Conservation (phyloP, 1,139 yeast genomes). For the Lodderomyces jiufengensis region DNA sequence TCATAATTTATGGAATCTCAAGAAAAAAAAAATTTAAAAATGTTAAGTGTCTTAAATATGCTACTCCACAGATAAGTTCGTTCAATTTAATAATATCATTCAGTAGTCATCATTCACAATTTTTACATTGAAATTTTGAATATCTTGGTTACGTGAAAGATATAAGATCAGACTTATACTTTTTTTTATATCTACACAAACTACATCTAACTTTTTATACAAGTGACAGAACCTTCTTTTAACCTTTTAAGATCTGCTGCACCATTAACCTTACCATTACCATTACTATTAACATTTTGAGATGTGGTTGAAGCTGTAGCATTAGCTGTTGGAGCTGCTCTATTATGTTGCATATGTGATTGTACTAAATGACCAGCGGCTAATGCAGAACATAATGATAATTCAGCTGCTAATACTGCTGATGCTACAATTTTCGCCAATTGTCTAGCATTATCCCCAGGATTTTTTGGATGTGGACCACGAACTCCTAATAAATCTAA, state of each 20-base stretch:
- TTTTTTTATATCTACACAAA: no score
- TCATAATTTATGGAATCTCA: no score
- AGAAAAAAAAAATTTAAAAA: no score
- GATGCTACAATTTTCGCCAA: slow-evolving; percentile 94
- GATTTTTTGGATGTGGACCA: slow-evolving; percentile 92
- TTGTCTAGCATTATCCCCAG: slow-evolving; percentile 94
- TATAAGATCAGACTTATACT: no score
- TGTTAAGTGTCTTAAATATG: no score
- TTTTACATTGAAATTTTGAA: no score
- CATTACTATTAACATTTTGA: slow-evolving; percentile 12
- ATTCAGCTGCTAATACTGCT: slow-evolving; percentile 94
- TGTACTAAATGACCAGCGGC: slow-evolving; percentile 99
- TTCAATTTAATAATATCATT: no score
- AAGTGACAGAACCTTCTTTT: slow-evolving; percentile 66
- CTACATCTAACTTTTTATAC: slow-evolving; percentile 49
- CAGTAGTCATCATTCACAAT: no score
- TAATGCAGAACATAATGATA: slow-evolving; percentile 88
- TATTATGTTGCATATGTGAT: slow-evolving; percentile 95
- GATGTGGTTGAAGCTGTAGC: slow-evolving; percentile 19
- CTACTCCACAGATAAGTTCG: no score
- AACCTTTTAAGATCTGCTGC: slow-evolving; percentile 51
- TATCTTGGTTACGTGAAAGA: no score
- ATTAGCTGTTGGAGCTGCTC: slow-evolving; percentile 53
- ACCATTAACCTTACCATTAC: slow-evolving; percentile 14
- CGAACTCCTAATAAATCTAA: slow-evolving; percentile 89